Evolutionary conservation across 1,139 yeast species (phyloP).

Genomic region (Yamadazyma trypodendri): DNA sequence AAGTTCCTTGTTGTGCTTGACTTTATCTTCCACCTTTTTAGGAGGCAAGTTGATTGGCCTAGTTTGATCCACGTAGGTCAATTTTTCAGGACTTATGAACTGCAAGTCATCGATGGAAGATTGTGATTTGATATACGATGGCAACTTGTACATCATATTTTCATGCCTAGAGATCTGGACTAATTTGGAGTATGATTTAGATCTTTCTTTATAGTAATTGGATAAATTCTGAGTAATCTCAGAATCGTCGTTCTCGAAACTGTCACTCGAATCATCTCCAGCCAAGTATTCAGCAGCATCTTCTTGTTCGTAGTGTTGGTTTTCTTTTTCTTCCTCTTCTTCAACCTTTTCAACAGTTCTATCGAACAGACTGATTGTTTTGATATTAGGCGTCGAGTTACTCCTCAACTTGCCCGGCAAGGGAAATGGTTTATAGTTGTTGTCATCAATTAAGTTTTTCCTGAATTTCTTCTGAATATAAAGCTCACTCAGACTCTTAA

Average conservation of each 20-base stretch:
- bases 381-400: constrained; percentile 16
- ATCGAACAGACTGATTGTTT: constrained; percentile 6
- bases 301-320: constrained; percentile 7
- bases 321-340: constrained; percentile 9
- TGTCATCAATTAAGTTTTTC: constrained; percentile 28
- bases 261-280: constrained; percentile 16
- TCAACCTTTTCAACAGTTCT: constrained; percentile 5
- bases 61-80: constrained; percentile 40
- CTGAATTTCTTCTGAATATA: constrained; percentile 25
- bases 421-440: constrained; percentile 36
- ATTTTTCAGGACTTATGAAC: constrained; percentile 43
- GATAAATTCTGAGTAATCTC: constrained; percentile 39
- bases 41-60: constrained; percentile 50
- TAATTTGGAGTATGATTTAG: constrained; percentile 34
- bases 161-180: constrained; percentile 35
- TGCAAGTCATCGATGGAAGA: constrained; percentile 43
- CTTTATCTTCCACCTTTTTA: constrained; percentile 32
- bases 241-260: constrained; percentile 27
- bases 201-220: constrained; percentile 36
- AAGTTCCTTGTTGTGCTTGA: constrained; percentile 41
- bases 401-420: constrained; percentile 33
- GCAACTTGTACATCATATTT: constrained; percentile 36
- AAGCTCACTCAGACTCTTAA: constrained; percentile 36
- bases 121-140: constrained; percentile 40
- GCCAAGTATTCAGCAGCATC: not conserved